phyloP scores from a whole-genome alignment of 306 rosid species.

The Vachellia collinsii region DNA sequence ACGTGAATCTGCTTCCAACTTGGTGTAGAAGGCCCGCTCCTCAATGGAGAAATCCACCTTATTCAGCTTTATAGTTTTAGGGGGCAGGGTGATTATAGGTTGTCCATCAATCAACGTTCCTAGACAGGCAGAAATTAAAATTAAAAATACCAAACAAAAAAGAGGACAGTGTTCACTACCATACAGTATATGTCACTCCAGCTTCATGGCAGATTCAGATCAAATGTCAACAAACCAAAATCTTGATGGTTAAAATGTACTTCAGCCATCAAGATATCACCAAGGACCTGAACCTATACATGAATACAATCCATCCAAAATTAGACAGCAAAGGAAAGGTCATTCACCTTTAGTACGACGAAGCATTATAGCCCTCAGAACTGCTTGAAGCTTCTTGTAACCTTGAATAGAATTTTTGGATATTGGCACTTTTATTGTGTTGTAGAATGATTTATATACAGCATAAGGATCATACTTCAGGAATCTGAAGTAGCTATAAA shows the following conservation, averaged over 20 bases:
- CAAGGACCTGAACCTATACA: slow-evolving; percentile 13
- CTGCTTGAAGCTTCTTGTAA: slow-evolving; percentile 97
- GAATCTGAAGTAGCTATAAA: slow-evolving; percentile 96
- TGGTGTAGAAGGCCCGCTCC: slow-evolving; percentile 92
- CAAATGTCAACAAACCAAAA: slow-evolving; percentile 21
- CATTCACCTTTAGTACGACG: slow-evolving; percentile 95
- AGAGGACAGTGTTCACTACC: slow-evolving; percentile 28
- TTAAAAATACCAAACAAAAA: slow-evolving; percentile 30
- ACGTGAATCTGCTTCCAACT: slow-evolving; percentile 94
- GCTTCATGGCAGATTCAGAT: slow-evolving; percentile 21
- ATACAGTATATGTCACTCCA: slow-evolving; percentile 25
- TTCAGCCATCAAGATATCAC: slow-evolving; percentile 11
- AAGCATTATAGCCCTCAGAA: slow-evolving; percentile 95
- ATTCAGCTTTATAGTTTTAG: slow-evolving; percentile 64
- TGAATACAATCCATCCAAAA: slow-evolving; percentile 12
- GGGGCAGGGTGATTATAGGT: slow-evolving; percentile 88
- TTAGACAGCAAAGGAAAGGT: slow-evolving; percentile 8
- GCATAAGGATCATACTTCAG: slow-evolving; percentile 96
- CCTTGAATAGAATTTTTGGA: slow-evolving; percentile 84
- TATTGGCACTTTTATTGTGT: slow-evolving; percentile 86
- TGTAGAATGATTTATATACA: slow-evolving; percentile 79
- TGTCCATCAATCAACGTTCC: slow-evolving; percentile 89
- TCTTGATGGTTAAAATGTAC: slow-evolving; percentile 28
- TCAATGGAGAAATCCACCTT: slow-evolving; percentile 83
- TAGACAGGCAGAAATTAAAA: slow-evolving; percentile 40